Evolutionary conservation across 169 alveolate species (phyloP), one percentile per base, ranked within the genome.

Genomic region (Ichthyophthirius multifiliis): DNA sequence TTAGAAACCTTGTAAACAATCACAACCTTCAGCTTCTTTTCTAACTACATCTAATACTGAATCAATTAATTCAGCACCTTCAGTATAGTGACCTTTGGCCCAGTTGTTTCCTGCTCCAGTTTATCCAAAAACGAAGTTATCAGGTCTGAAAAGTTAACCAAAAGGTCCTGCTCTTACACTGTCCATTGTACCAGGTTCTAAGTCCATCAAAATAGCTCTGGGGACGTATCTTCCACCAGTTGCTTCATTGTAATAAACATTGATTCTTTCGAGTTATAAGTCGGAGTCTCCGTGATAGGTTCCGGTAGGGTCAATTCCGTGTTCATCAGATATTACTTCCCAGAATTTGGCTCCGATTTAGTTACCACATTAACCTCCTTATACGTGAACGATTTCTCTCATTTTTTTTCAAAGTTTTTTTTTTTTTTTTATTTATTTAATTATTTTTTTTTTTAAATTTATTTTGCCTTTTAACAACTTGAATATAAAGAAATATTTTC

Each of bases 321-420:
- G 99, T 86, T 98, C 99, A 83, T 98, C 99, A 46, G 99, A 97
- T 84, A 98, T 98, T 83, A 98, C 99, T 94, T 98, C 99, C 99
- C 99, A 98, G 97, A 98, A 98, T 92, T 97, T 98, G 94, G 99
- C 99, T 82, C 99, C 99, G 76, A 98, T 98, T 92, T 98, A 99
- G 97, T 98, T 98, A 91, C 99, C 99, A 95, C 99, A 97, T 93
- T 98, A 99, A 86, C 99, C 99, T 65, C 99, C 99, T 92, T 98
- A 99, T 45, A 97, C 94, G 95, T 97, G 99, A 87, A 98, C 99
- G 91, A 98, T 96, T 95, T 98, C 99, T 89, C 99, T 96, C 99
- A 98, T 98, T 87, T 73, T 73, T 13, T n/a, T 74, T 74, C n/a
- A n/a, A 74, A 45, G 37, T 74, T 43, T 44, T 47, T 74, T 74